These are phyloP conservation scores for Dothideomycetes sp. DNA, from an alignment of 2,329 filamentous ascomycete genomes.

Conservation along the genomic window DNA sequence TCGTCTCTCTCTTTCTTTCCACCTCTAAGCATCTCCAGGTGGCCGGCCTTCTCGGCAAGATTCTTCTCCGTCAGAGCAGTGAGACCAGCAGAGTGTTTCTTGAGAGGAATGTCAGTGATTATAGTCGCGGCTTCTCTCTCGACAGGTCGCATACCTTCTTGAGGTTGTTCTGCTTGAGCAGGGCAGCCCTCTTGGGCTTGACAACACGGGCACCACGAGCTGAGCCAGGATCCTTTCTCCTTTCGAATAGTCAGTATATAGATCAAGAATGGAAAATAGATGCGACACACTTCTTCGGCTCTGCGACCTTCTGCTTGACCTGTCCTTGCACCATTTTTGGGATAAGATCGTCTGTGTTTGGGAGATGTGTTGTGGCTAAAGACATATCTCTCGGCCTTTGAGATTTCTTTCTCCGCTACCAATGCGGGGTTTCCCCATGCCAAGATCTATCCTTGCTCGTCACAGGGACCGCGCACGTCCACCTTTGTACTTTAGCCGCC, in stretches of 20 bases:
- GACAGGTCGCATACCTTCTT: conserved; percentile 38
- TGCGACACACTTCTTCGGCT: conserved; percentile 9
- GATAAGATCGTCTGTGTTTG: neutral
- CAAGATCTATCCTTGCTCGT: neutral
- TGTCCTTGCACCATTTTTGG: conserved; percentile 11
- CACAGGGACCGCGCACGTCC: neutral
- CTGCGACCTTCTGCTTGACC: conserved; percentile 7
- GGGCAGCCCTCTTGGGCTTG: conserved; percentile 52
- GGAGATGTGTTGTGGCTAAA: neutral
- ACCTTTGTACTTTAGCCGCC: too few relatives aligned
- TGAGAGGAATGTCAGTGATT: neutral
- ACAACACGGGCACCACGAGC: conserved; percentile 53
- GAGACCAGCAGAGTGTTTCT: conserved; percentile 53
- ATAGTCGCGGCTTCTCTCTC: neutral
- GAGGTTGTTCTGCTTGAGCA: conserved; percentile 51
- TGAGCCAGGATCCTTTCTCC: conserved; percentile 16
- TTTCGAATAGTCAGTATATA: conserved; percentile 3
- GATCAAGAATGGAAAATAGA: neutral
- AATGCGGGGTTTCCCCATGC: neutral
- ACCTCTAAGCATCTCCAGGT: conserved; percentile 56
- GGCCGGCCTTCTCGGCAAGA: conserved; percentile 56
- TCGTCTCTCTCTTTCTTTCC: conserved; percentile 48
- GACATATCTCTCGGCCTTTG: neutral
- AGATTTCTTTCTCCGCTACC: neutral
- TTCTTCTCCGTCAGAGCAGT: conserved; percentile 56